Evolutionary conservation across 345 rosid genomes (phyloP).

Genomic region (Conringia planisiliqua): DNA sequence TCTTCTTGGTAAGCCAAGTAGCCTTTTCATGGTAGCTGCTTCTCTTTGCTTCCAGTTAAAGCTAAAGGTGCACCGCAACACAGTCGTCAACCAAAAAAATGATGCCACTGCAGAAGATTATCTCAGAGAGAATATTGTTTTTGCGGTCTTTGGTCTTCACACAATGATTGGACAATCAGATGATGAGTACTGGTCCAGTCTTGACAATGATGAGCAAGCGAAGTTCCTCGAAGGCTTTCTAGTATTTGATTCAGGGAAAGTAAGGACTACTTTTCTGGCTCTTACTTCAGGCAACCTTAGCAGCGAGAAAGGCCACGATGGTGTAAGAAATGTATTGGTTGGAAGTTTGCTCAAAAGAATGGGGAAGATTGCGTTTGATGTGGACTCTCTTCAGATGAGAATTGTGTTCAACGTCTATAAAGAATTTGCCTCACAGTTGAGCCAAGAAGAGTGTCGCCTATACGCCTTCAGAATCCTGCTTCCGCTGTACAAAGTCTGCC

Average conservation of each 20-base stretch:
- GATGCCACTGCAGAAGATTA: not conserved
- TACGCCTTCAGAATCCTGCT: conserved; percentile 53
- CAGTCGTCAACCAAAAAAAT: not conserved
- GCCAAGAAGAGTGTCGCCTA: conserved; percentile 38
- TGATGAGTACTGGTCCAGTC: conserved; percentile 44
- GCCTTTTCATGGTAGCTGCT: conserved; percentile 62
- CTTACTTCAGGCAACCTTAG: conserved; percentile 36
- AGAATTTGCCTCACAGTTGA: conserved; percentile 39
- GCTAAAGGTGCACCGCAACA: not conserved
- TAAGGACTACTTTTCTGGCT: conserved; percentile 41
- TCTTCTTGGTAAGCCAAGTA: conserved; percentile 51
- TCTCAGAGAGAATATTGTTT: conserved; percentile 37
- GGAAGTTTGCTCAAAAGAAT: conserved; percentile 54
- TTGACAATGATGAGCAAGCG: conserved; percentile 50
- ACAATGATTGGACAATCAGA: conserved; percentile 44
- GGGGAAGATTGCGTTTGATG: conserved; percentile 69
- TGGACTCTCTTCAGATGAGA: conserved; percentile 60
- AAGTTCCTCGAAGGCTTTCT: conserved; percentile 56
- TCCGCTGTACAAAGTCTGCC: conserved; percentile 68
- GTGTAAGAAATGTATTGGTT: conserved; percentile 37
- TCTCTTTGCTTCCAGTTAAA: conserved; percentile 67
- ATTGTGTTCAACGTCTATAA: conserved; percentile 49
- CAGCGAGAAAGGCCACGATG: conserved; percentile 5
- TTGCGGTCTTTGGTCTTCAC: conserved; percentile 49
- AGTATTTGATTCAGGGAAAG: conserved; percentile 56